These are phyloP conservation scores for Artemisia argyi DNA, from an alignment of 129 eudicot genomes.

Conservation along the genomic window DNA sequence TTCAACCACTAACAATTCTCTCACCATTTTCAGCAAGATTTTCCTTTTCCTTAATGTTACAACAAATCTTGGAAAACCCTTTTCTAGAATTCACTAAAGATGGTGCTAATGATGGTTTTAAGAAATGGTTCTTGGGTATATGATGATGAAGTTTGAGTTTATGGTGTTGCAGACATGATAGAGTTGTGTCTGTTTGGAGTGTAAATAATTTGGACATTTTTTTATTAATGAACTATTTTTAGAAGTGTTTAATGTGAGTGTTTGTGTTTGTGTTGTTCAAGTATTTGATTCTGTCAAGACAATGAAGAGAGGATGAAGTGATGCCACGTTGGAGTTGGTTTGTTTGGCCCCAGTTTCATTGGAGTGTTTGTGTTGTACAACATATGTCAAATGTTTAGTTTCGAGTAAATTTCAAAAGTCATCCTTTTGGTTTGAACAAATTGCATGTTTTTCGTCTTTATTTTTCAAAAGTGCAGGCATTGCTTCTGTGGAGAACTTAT, in stretches of 20 bases:
- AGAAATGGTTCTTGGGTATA: slow-evolving; percentile 19
- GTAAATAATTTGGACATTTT: slow-evolving; percentile 54
- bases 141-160: slow-evolving; percentile 2
- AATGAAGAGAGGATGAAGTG: slow-evolving; percentile 25
- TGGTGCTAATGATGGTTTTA: slow-evolving; percentile 29
- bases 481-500: too few species aligned
- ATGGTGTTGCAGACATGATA: slow-evolving; percentile 38
- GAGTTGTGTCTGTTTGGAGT: slow-evolving; percentile 37
- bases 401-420: too few species aligned
- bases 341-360: slow-evolving; percentile 44
- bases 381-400: too few species aligned
- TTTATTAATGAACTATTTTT: slow-evolving; percentile 1
- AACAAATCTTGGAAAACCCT: slow-evolving; percentile 47
- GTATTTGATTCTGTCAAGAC: slow-evolving; percentile 11
- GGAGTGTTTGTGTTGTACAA: slow-evolving; percentile 11
- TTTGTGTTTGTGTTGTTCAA: background rate
- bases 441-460: too few species aligned
- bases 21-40: slow-evolving; percentile 41
- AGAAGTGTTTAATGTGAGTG: background rate
- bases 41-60: slow-evolving; percentile 59
- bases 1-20: slow-evolving; percentile 39
- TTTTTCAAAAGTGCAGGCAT: too few species aligned
- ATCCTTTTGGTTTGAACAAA: too few species aligned
- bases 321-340: slow-evolving; percentile 21
- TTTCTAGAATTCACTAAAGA: slow-evolving; percentile 13